A percentile compares a stretch with the other conserved stretches of the same genome.
These are phyloP conservation scores for Mycena citricolor DNA, from an alignment of 1,284 basidiomycete species.

Conservation along the genomic window DNA sequence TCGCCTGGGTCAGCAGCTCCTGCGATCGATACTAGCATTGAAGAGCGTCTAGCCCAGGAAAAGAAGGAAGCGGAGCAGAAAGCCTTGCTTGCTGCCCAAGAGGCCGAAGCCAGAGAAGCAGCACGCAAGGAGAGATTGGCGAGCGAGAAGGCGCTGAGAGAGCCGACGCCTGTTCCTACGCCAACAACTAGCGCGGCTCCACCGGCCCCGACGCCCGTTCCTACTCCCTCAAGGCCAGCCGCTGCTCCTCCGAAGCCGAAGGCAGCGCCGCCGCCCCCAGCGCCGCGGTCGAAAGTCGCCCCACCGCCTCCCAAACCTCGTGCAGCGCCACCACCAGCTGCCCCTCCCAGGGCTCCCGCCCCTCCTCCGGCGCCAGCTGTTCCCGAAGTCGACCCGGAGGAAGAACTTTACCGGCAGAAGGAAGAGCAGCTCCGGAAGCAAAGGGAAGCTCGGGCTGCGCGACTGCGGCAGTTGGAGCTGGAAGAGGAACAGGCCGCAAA, in stretches of 20 bases:
- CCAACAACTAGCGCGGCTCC: slow-evolving; percentile 23
- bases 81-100: slow-evolving; percentile 55
- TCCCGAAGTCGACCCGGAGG: slow-evolving; percentile 59
- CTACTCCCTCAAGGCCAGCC: no score
- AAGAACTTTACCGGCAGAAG: slow-evolving; percentile 58
- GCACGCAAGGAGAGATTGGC: slow-evolving; percentile 68
- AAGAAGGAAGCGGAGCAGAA: slow-evolving; percentile 78
- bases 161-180: slow-evolving; percentile 28
- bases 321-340: slow-evolving; percentile 34
- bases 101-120: slow-evolving; percentile 75
- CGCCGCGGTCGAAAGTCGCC: slow-evolving; percentile 36
- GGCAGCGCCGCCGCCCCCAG: slow-evolving; percentile 26
- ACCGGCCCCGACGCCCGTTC: slow-evolving; percentile 31
- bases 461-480: slow-evolving; percentile 65
- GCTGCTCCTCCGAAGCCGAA: slow-evolving; percentile 35
- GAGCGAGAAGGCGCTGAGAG: slow-evolving; percentile 61
- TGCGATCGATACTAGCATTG: slow-evolving; percentile 72
- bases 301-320: slow-evolving; percentile 48
- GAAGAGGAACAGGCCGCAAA: slow-evolving; percentile 60
- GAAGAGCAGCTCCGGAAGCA: slow-evolving; percentile 68
- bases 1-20: slow-evolving; percentile 23
- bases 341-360: slow-evolving; percentile 33
- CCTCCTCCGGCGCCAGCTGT: slow-evolving; percentile 37
- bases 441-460: slow-evolving; percentile 62
- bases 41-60: slow-evolving; percentile 81